Evolutionary conservation across 192 early-diverging fungal species (phyloP).

Genomic region (Coemansia sp.): DNA sequence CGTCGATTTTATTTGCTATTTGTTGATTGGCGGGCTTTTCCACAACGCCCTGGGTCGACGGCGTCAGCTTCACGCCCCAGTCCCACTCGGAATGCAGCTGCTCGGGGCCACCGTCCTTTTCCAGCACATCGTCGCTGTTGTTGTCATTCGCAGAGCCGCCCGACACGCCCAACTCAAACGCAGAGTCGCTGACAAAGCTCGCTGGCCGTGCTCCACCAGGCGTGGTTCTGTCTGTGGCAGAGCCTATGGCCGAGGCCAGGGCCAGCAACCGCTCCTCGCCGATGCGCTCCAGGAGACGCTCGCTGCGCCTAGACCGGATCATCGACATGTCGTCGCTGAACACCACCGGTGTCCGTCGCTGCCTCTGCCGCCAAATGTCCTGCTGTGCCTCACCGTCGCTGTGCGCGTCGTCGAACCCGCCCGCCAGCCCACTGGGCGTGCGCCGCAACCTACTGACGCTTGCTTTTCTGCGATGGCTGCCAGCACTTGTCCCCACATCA

Average conservation of each 20-base stretch:
- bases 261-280: background rate
- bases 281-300: slow-evolving; percentile 27
- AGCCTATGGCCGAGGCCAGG: background rate
- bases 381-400: slow-evolving; percentile 31
- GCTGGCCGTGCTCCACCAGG: slow-evolving; percentile 12
- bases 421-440: background rate
- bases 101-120: background rate
- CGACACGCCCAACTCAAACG: slow-evolving; percentile 15
- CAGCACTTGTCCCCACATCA: too few species aligned
- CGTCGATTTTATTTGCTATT: background rate
- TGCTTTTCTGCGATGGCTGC: background rate
- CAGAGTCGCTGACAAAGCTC: slow-evolving; percentile 45
- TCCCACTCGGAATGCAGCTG: slow-evolving; percentile 49
- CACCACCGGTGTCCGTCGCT: background rate
- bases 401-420: slow-evolving; percentile 25
- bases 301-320: slow-evolving; percentile 9
- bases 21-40: background rate
- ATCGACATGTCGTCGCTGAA: slow-evolving; percentile 41
- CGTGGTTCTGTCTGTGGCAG: background rate
- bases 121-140: background rate
- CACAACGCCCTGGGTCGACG: background rate
- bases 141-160: background rate
- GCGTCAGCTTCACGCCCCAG: slow-evolving; percentile 43
- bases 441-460: background rate
- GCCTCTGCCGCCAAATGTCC: slow-evolving; percentile 23